A percentile compares a stretch with the other conserved stretches of the same genome.
These are phyloP conservation scores for Ustilago esculenta DNA, from an alignment of 1,284 basidiomycete species.

Conservation along the genomic window DNA sequence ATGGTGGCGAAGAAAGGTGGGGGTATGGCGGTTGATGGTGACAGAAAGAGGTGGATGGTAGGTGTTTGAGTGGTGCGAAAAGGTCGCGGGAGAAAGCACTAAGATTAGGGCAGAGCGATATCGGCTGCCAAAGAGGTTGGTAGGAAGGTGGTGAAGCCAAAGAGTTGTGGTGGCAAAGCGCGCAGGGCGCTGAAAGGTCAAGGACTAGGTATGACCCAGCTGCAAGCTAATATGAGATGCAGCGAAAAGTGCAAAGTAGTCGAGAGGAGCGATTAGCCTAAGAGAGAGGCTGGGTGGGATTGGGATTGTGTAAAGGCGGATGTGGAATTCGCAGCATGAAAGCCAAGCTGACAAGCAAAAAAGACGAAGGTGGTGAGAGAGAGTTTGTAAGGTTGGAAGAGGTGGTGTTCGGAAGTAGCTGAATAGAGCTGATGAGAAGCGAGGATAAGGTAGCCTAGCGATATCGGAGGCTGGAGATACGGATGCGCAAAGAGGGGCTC, in stretches of 20 bases:
- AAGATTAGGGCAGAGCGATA: constrained; percentile 42
- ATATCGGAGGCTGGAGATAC: constrained; percentile 45
- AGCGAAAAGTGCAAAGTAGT: constrained; percentile 6
- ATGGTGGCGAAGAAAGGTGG: constrained; percentile 4
- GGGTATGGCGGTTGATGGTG: too few species aligned
- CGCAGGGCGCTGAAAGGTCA: constrained; percentile 25
- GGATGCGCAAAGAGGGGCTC: constrained; percentile 20
- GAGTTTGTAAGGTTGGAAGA: constrained; percentile 7
- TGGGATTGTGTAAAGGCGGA: constrained; percentile 18
- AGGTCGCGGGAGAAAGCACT: constrained; percentile 19
- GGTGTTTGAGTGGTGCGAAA: constrained; percentile 20
- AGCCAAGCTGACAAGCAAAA: constrained; percentile 11
- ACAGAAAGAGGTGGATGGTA: neutral
- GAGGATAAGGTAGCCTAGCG: constrained; percentile 39
- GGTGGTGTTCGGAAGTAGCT: constrained; percentile 21
- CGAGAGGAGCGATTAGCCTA: constrained; percentile 10
- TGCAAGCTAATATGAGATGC: constrained; percentile 16
- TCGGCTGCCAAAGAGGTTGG: constrained; percentile 34
- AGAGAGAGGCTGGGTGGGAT: constrained; percentile 14
- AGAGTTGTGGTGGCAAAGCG: constrained; percentile 16
- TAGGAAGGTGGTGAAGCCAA: neutral
- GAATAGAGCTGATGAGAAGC: constrained; percentile 20
- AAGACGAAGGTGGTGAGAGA: neutral
- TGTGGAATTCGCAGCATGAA: constrained; percentile 30
- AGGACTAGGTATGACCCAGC: constrained; percentile 10